Evolutionary conservation across 768 basidiomycete species (phyloP).

Genomic region (Lactarius indigo): DNA sequence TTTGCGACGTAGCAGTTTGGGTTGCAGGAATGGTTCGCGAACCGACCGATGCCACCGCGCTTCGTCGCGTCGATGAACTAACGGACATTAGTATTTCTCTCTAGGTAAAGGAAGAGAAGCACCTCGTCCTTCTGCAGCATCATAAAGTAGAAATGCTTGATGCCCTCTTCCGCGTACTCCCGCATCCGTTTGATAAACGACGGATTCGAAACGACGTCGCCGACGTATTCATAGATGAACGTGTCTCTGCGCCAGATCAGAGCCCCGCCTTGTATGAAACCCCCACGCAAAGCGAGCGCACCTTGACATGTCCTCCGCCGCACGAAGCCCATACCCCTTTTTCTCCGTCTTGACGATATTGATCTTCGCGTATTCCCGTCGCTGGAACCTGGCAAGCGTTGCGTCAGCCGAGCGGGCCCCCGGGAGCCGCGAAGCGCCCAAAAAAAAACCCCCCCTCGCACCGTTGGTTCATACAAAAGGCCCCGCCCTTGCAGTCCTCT

Average conservation of each 20-base stretch:
- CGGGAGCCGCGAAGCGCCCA: constrained; percentile 50
- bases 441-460: constrained; percentile 40
- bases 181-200: constrained; percentile 94
- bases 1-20: constrained; percentile 98
- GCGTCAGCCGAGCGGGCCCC: constrained; percentile 10
- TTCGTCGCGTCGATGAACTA: constrained; percentile 99
- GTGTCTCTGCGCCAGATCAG: constrained; percentile 55
- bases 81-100: not conserved
- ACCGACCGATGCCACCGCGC: constrained; percentile 92
- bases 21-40: constrained; percentile 96
- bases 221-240: constrained; percentile 97
- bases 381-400: constrained; percentile 66
- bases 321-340: constrained; percentile 93
- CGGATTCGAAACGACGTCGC: constrained; percentile 85
- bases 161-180: constrained; percentile 88
- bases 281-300: constrained; percentile 37
- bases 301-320: constrained; percentile 62
- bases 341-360: constrained; percentile 91
- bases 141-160: constrained; percentile 99
- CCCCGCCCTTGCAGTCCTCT: constrained; percentile 80
- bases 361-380: constrained; percentile 77
- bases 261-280: no score
- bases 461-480: constrained; percentile 92
- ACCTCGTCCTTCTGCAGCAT: constrained; percentile 98
- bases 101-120: constrained; percentile 22